phyloP scores from a whole-genome alignment of 768 basidiomycete genomes.

The Pulveroboletus sp. region DNA sequence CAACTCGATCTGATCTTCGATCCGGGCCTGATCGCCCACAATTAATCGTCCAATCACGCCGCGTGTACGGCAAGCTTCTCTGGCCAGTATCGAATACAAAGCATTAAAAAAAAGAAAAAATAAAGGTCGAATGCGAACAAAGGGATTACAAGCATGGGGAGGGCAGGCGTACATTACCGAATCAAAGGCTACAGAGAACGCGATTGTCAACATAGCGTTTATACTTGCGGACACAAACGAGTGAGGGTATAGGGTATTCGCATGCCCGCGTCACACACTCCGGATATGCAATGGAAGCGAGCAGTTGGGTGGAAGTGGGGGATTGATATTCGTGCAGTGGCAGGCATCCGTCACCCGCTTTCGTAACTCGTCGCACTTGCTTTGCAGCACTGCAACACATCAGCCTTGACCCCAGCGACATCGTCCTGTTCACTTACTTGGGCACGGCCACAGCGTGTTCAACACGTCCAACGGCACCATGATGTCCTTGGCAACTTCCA shows the following conservation, averaged over 20 bases:
- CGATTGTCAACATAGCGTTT: slow-evolving; percentile 28
- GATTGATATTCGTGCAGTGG: slow-evolving; percentile 37
- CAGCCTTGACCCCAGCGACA: slow-evolving; percentile 10
- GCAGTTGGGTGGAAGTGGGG: slow-evolving; percentile 39
- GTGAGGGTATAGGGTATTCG: slow-evolving; percentile 24
- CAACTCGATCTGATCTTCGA: slow-evolving; percentile 28
- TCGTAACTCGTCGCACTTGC: slow-evolving; percentile 47
- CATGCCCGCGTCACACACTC: slow-evolving; percentile 20
- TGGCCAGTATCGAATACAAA: no score
- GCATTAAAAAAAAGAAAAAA: no score
- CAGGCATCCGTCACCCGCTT: slow-evolving; percentile 51
- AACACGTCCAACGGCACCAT: slow-evolving; percentile 62
- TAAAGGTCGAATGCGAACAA: slow-evolving; percentile 3
- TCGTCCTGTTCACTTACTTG: slow-evolving; percentile 32
- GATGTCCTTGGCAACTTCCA: slow-evolving; percentile 66
- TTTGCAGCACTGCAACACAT: slow-evolving; percentile 40
- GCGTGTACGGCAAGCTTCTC: slow-evolving; percentile 12
- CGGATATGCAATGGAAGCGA: slow-evolving; percentile 36
- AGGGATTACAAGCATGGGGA: slow-evolving; percentile 5
- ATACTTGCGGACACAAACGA: slow-evolving; percentile 28
- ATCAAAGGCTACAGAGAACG: slow-evolving; percentile 27
- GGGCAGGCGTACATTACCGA: slow-evolving; percentile 24
- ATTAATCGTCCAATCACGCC: slow-evolving; percentile 12
- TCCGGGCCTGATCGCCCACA: slow-evolving; percentile 29
- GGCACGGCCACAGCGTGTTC: slow-evolving; percentile 67